Evolutionary conservation across 306 rosid species (phyloP).

Genomic region (Acacia crassicarpa): DNA sequence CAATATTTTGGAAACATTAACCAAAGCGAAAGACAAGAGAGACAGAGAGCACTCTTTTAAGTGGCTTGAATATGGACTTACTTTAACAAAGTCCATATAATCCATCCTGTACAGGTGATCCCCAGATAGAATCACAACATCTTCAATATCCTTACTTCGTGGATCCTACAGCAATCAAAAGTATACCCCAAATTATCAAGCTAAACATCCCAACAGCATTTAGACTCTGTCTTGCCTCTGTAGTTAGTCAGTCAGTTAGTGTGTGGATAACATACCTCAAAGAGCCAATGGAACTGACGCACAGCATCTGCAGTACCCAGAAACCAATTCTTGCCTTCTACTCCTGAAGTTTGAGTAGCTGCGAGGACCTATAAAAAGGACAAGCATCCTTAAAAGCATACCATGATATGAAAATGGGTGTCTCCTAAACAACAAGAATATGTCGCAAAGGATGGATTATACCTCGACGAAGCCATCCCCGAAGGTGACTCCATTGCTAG

Average conservation of each 20-base stretch:
- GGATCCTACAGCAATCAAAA: conserved; percentile 59
- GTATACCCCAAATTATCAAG: conserved; percentile 11
- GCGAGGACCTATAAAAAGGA: conserved; percentile 75
- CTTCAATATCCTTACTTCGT: conserved; percentile 82
- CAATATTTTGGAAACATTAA: conserved; percentile 13
- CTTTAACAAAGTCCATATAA: conserved; percentile 90
- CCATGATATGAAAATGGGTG: neutral
- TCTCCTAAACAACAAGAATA: neutral
- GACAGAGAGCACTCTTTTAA: neutral
- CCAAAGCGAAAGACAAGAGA: neutral
- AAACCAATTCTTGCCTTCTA: conserved; percentile 82
- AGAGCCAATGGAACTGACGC: conserved; percentile 98
- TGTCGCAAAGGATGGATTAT: conserved; percentile 29
- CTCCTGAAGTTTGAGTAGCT: conserved; percentile 98
- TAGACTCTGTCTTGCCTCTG: neutral
- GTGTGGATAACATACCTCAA: conserved; percentile 62
- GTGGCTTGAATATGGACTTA: conserved; percentile 35
- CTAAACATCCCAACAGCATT: neutral
- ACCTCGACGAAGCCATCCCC: conserved; percentile 96
- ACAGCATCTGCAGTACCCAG: conserved; percentile 99
- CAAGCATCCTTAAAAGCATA: neutral
- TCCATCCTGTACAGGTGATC: conserved; percentile 95
- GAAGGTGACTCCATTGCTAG: conserved; percentile 63
- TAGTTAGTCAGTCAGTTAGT: neutral
- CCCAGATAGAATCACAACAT: conserved; percentile 88